A percentile compares a stretch with the other conserved stretches of the same genome.
phyloP scores from a whole-genome alignment of 306 rosid genomes.

The Geum urbanum region DNA sequence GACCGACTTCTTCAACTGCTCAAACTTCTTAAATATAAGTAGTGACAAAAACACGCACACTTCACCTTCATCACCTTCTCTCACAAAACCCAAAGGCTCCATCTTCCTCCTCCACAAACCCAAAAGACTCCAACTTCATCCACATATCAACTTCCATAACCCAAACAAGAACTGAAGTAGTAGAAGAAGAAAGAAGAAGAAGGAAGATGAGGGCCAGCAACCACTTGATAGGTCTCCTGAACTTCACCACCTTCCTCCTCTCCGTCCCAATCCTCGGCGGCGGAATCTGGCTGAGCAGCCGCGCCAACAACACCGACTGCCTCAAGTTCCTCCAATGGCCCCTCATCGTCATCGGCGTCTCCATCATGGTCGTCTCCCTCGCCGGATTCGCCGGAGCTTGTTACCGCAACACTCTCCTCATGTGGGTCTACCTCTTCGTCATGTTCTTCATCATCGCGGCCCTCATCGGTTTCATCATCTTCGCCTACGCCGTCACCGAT shows the following conservation, averaged over 20 bases:
- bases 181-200: neutral
- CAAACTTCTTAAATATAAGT: neutral
- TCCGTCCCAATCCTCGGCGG: conserved; percentile 89
- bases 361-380: conserved; percentile 63
- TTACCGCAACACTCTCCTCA: conserved; percentile 71
- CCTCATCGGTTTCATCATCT: conserved; percentile 73
- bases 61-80: neutral
- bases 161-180: neutral
- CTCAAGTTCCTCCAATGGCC: conserved; percentile 97
- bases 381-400: conserved; percentile 94
- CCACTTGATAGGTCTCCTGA: conserved; percentile 64
- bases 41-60: no score
- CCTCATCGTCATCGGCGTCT: conserved; percentile 54
- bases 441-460: conserved; percentile 76
- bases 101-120: neutral
- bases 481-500: conserved; percentile 81
- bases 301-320: conserved; percentile 93
- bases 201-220: conserved; percentile 60
- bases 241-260: conserved; percentile 78
- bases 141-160: neutral
- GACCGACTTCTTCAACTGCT: neutral
- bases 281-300: conserved; percentile 86
- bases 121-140: neutral
- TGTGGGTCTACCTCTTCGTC: conserved; percentile 63
- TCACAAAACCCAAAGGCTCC: neutral